Percentiles rank a stretch among this genome's conserved stretches.
These are phyloP conservation scores for Arachnomyces sp. DNA, from an alignment of 2,329 filamentous ascomycete species.

Conservation along the genomic window DNA sequence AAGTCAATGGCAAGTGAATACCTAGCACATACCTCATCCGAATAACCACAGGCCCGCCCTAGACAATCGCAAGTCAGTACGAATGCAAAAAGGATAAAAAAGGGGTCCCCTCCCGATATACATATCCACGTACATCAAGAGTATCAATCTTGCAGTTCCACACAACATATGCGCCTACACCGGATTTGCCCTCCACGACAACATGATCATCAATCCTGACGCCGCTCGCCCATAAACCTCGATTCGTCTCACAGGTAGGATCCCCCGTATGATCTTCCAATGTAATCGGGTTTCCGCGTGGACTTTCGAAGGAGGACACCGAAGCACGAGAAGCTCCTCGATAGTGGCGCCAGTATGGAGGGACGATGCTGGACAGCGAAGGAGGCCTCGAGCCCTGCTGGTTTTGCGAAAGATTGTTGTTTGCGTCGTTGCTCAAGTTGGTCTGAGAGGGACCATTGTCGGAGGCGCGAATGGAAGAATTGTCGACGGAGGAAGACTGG, in stretches of 20 bases:
- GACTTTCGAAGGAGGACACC: conserved; percentile 30
- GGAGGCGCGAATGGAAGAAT: conserved; percentile 7
- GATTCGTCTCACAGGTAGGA: conserved; percentile 47
- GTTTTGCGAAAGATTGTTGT: too few relatives aligned
- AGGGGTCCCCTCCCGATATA: too few relatives aligned
- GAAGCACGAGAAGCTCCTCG: conserved; percentile 35
- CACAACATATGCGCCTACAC: conserved; percentile 82
- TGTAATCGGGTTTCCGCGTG: conserved; percentile 41
- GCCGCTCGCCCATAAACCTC: conserved; percentile 55
- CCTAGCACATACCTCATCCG: conserved; percentile 46
- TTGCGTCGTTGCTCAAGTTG: neutral
- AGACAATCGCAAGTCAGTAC: conserved; percentile 8
- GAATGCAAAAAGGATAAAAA: neutral
- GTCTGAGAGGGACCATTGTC: conserved; percentile 9
- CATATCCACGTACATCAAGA: conserved; percentile 55
- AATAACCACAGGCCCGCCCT: conserved; percentile 52
- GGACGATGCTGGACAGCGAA: conserved; percentile 25
- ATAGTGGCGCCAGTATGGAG: conserved; percentile 41
- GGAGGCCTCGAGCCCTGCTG: neutral
- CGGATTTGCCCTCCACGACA: conserved; percentile 51
- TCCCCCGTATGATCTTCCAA: conserved; percentile 60
- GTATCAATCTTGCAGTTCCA: conserved; percentile 90
- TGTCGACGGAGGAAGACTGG: conserved; percentile 5
- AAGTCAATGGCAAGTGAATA: neutral
- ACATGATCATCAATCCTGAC: conserved; percentile 57